phyloP scores from a whole-genome alignment of 139 green algal species.

The Auxenochlorella protothecoides region DNA sequence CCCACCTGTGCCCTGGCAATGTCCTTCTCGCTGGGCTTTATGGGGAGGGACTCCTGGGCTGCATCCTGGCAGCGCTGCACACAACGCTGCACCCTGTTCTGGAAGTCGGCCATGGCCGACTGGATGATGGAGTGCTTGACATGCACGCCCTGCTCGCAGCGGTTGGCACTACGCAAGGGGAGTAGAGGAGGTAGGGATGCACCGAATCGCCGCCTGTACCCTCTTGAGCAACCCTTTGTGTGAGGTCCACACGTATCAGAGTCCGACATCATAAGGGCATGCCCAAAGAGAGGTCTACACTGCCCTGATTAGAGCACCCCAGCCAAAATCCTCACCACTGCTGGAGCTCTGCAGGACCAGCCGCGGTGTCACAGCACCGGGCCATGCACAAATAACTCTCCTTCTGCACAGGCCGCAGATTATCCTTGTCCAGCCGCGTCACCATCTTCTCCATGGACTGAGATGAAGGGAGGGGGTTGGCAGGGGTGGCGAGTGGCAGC shows the following conservation, averaged over 20 bases:
- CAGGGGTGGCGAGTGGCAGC: neutral
- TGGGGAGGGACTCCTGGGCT: conserved; percentile 25
- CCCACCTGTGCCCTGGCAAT: conserved; percentile 20
- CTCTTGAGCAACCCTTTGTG: too few relatives aligned
- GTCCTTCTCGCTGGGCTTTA: conserved; percentile 23
- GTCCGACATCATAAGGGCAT: too few relatives aligned
- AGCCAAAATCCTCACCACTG: conserved; percentile 10
- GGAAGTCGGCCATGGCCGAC: conserved; percentile 18
- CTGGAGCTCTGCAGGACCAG: conserved; percentile 12
- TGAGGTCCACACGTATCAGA: too few relatives aligned
- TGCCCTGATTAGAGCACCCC: too few relatives aligned
- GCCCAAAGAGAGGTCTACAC: too few relatives aligned
- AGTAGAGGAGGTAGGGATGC: neutral
- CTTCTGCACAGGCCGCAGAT: conserved; percentile 28
- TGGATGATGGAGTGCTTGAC: conserved; percentile 18
- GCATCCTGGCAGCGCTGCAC: conserved; percentile 24
- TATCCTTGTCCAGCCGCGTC: conserved; percentile 9
- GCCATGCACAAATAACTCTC: conserved; percentile 23
- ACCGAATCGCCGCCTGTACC: too few relatives aligned
- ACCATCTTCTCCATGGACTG: conserved; percentile 30
- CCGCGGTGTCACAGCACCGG: conserved; percentile 25
- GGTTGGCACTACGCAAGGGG: neutral
- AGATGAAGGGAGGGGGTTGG: neutral
- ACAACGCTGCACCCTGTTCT: conserved; percentile 27
- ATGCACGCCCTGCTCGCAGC: conserved; percentile 16